Percentiles rank a stretch among this genome's conserved stretches.
Conservation (phyloP, 75 land plant genomes). For the Sequoiadendron giganteum region DNA sequence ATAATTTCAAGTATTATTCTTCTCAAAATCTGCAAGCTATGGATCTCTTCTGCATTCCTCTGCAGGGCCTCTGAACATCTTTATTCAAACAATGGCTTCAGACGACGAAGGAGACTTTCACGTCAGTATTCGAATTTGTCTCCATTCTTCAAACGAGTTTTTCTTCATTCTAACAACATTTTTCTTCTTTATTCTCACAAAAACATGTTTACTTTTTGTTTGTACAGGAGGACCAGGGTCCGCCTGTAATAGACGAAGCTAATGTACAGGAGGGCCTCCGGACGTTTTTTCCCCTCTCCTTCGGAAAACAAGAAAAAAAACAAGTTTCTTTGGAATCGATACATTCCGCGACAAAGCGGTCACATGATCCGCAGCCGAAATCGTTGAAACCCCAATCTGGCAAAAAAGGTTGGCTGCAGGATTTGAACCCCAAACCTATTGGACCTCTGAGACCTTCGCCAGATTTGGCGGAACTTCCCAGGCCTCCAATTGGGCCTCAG, state of each 20-base stretch:
- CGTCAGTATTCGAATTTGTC: neutral
- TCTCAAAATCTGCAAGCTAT: neutral
- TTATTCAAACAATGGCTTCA: conserved; percentile 7
- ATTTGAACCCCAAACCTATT: conserved; percentile 10
- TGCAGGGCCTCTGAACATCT: neutral
- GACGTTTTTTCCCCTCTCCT: conserved; percentile 81
- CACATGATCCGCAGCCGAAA: neutral
- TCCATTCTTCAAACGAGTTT: neutral
- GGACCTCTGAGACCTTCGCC: conserved; percentile 34
- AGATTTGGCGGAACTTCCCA: conserved; percentile 8
- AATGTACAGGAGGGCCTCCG: conserved; percentile 75
- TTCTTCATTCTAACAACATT: no score
- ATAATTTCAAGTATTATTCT: no score
- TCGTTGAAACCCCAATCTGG: conserved; percentile 14
- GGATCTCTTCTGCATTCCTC: neutral
- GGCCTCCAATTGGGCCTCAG: neutral
- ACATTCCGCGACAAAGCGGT: conserved; percentile 73
- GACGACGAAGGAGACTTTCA: conserved; percentile 9
- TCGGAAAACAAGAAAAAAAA: conserved; percentile 79
- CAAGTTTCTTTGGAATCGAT: conserved; percentile 49
- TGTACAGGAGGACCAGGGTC: neutral
- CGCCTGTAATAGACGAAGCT: conserved; percentile 51
- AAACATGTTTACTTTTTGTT: neutral
- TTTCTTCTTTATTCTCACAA: neutral
- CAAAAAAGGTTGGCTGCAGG: neutral